Evolutionary conservation across 2,329 filamentous ascomycete species (phyloP).

Genomic region (Coniochaeta pulveracea): DNA sequence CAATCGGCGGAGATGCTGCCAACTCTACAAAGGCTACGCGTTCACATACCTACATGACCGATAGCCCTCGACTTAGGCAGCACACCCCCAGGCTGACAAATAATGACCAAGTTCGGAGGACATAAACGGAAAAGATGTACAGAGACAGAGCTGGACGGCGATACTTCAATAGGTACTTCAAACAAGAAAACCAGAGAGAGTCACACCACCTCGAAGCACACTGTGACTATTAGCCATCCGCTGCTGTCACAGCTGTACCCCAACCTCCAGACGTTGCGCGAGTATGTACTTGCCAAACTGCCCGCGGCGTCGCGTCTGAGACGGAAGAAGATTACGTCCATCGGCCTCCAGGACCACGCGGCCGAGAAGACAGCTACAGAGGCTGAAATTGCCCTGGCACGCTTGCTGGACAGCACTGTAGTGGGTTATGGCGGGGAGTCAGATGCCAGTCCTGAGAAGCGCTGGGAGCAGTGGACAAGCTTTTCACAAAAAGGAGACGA

Average conservation of each 20-base stretch:
- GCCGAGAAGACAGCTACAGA: conserved; percentile 13
- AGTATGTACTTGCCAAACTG: conserved; percentile 56
- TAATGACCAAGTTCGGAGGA: no score
- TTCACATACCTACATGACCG: no score
- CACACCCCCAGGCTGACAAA: no score
- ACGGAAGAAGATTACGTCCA: conserved; percentile 40
- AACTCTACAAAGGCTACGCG: no score
- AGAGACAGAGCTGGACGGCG: no score
- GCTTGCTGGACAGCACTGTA: conserved; percentile 58
- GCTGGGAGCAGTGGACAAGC: conserved; percentile 42
- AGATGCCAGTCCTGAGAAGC: conserved; percentile 17
- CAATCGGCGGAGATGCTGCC: no score
- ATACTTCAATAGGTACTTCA: no score
- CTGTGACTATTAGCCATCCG: conserved; percentile 33
- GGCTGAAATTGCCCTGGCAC: conserved; percentile 31
- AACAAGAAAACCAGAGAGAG: background rate
- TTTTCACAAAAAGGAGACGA: conserved; percentile 55
- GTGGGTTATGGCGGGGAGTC: conserved; percentile 51
- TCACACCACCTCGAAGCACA: conserved; percentile 5
- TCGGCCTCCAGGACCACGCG: conserved; percentile 22
- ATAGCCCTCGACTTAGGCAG: no score
- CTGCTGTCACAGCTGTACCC: conserved; percentile 61
- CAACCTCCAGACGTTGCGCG: conserved; percentile 53
- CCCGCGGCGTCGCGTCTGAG: conserved; percentile 54
- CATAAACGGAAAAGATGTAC: no score